A percentile compares a stretch with the other conserved stretches of the same genome.
Evolutionary conservation across 257 asterid species (phyloP).

Genomic region (Apocynum venetum): DNA sequence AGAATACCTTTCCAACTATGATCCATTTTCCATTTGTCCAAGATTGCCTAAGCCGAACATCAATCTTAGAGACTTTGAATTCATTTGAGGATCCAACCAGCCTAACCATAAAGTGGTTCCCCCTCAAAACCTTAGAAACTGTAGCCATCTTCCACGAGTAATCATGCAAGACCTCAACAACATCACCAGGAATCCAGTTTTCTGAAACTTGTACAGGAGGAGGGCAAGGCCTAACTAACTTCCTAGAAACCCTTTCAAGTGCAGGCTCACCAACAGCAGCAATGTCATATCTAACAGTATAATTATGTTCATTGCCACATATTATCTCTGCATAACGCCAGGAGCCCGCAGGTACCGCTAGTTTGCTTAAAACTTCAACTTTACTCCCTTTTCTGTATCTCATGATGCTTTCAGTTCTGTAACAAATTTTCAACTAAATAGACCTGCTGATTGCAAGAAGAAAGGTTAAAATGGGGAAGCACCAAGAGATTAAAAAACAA

Average conservation of each 20-base stretch:
- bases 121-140: conserved; percentile 26
- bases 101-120: conserved; percentile 25
- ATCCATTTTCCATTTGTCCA: conserved; percentile 41
- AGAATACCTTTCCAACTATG: conserved; percentile 37
- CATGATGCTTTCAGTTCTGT: conserved; percentile 21
- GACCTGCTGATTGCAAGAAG: not conserved
- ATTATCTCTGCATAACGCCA: conserved; percentile 41
- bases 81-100: conserved; percentile 32
- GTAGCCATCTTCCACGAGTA: conserved; percentile 41
- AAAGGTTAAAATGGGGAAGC: not conserved
- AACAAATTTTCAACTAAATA: not conserved
- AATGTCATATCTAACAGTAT: conserved; percentile 25
- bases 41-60: conserved; percentile 35
- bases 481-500: too few relatives aligned
- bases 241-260: conserved; percentile 24
- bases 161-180: conserved; percentile 35
- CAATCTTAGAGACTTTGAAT: conserved; percentile 23
- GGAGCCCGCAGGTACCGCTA: conserved; percentile 32
- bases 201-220: conserved; percentile 18
- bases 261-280: conserved; percentile 3
- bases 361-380: conserved; percentile 39
- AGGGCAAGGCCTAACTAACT: conserved; percentile 37
- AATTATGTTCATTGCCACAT: conserved; percentile 22
- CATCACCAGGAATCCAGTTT: conserved; percentile 32
- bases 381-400: conserved; percentile 32